Evolutionary conservation across 495 filamentous ascomycete genomes (phyloP), one percentile per base, ranked within the genome.

Genomic region (Recurvomyces mirabilis): DNA sequence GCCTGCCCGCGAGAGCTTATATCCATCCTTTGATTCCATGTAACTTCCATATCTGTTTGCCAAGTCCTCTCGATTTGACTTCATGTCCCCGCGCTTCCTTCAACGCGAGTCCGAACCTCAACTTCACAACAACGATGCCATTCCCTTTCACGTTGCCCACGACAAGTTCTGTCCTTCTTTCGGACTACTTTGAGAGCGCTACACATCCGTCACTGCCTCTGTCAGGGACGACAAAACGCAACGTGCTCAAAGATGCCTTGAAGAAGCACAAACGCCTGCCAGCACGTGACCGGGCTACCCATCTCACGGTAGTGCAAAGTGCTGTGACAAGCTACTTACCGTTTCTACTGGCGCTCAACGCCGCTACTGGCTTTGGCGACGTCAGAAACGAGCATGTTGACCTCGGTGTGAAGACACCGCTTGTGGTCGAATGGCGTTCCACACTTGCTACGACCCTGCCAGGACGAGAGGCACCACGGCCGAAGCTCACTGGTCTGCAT

Each of bases 401-500:
- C 47, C 66, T 91, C 14, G 72, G 74, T 14, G 69, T 78, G 5
- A 63, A 66, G 40, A 64, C 65, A 39, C 77, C 79, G 41, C 56
- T 79, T 20, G 62, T 68, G 29, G 71, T 85, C 17, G 73, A 84
- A 74, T 96, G 91, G 91, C 79, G 84, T n/a, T 69, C 82, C 3
- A 85, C 81, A 0, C 63, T 98, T 20, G 71, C 82, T 24, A 62
- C 68, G 0, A 50, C 56, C 25, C 54, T 76, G 13, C 73, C 74
- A 3, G 77, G 74, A 7, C 72, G 72, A 30, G 74, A 79, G 45
- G 66, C 66, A 7, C 61, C 77, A 14, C 74, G 87, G 21, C 55
- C 79, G 11, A 77, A 75, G 26, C 67, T 87, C n/a, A 67, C 68
- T 29, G 84, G 84, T 4, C 66, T 96, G 25, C 79, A 89, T 56